These are phyloP conservation scores for Sclerotinia subarctica DNA, from an alignment of 2,329 filamentous ascomycete genomes.

Conservation along the genomic window DNA sequence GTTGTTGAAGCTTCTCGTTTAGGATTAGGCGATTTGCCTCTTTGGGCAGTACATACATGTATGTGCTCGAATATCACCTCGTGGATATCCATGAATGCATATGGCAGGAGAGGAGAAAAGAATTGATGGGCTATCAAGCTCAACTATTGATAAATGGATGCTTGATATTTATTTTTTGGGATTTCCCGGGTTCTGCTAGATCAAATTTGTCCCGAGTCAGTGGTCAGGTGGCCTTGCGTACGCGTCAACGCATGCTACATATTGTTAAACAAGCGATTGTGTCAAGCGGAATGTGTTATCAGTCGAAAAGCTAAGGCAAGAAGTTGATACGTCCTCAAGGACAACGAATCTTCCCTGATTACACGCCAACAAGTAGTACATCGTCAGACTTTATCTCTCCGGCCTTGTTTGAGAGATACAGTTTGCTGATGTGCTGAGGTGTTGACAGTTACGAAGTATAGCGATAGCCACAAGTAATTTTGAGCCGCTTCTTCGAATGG, in stretches of 20 bases:
- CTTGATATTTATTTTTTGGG: background rate
- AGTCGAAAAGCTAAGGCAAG: constrained; percentile 21
- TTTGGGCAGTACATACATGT: constrained; percentile 24
- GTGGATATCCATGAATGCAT: constrained; percentile 31
- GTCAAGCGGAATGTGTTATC: constrained; percentile 29
- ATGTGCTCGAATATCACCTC: constrained; percentile 30
- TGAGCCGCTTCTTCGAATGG: too few species aligned
- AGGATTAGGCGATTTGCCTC: constrained; percentile 15
- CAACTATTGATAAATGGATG: background rate
- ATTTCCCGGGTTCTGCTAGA: background rate
- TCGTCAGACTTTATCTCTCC: too few species aligned
- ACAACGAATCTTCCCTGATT: too few species aligned
- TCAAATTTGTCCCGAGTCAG: background rate
- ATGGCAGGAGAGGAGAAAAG: constrained; percentile 33
- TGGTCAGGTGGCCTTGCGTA: constrained; percentile 25
- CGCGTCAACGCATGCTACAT: too few species aligned
- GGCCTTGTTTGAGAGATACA: too few species aligned
- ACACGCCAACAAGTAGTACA: too few species aligned
- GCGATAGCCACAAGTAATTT: too few species aligned
- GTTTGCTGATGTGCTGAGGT: too few species aligned
- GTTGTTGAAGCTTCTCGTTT: constrained; percentile 9
- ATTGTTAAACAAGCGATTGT: constrained; percentile 26
- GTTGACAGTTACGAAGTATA: too few species aligned
- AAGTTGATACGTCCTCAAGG: background rate
- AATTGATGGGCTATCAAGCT: constrained; percentile 28